Base-by-base conservation (phyloP, 1,139 yeast genomes). In the Lodderomyces theae region DNA sequence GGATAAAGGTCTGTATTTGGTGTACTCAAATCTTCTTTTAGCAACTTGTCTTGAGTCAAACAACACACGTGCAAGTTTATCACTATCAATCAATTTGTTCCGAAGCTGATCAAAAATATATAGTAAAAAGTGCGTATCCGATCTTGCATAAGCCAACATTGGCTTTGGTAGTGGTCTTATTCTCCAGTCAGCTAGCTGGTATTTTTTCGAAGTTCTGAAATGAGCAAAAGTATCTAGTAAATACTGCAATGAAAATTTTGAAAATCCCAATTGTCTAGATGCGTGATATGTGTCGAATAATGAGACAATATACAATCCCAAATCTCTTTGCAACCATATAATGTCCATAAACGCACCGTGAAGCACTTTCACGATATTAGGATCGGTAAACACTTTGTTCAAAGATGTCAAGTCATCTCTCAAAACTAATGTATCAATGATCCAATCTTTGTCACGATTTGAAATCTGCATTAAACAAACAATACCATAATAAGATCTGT, bases 281-380 rank as follows among this genome's bases (percentile, higher is more conserved):
- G 98, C 98, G 63, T 85, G 92, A 59, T 77, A 90, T 0, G 98
- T 94, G 59, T 94, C 99, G 60, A 94, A 92, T 21, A 94, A 64
- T 30, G 94, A 79, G 6, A 92, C 98, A 17, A 94, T 68, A 53
- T 94, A 94, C 11, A 94, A 65, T 0, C 99, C 99, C 49, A 94
- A 73, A 57, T 94, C 98, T 51, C 98, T 74, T 64, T 94, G 99
- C 33, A 94, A 70, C 99, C 99, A 94, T 38, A 88, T 83, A 8
- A 92, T 86, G 68, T 94, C 99, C 96, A 89, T 89, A 50, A 81
- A 83, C 0, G 98, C 96, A 48, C 99, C 98, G 58, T 94, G 99
- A 51, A 94, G 79, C 1, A 94, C 95, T 57, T 94, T 94, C 28
- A 88, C 69, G 26, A 90, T 81, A 4, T 64, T 54, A 0, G 97